Evolutionary conservation across 1,139 yeast species (phyloP).

Genomic region (Magnusiomyces suaveolens): DNA sequence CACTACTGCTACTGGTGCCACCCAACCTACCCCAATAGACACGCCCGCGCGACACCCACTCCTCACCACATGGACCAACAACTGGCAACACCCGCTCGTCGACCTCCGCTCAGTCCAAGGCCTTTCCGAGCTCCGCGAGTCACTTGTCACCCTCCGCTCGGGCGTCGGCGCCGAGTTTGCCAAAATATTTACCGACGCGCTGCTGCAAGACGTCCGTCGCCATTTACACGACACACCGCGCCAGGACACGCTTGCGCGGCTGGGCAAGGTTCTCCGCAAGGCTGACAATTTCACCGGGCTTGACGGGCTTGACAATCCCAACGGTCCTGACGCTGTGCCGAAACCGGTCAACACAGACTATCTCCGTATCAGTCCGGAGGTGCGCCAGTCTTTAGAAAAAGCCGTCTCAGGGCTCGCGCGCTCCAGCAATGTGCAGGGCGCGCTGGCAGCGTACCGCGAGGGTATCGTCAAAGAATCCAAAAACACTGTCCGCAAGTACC

Average conservation of each 20-base stretch:
- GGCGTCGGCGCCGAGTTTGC: slow-evolving; percentile 64
- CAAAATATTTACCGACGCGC: slow-evolving; percentile 43
- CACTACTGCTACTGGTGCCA: neutral
- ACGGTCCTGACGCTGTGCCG: neutral
- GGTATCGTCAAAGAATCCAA: slow-evolving; percentile 60
- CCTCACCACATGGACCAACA: slow-evolving; percentile 32
- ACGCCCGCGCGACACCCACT: slow-evolving; percentile 19
- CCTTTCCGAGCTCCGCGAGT: slow-evolving; percentile 43
- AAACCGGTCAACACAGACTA: slow-evolving; percentile 27
- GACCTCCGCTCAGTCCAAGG: slow-evolving; percentile 54
- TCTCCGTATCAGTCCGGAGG: slow-evolving; percentile 31
- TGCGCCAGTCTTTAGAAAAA: slow-evolving; percentile 37
- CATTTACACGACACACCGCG: slow-evolving; percentile 46
- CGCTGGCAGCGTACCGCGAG: slow-evolving; percentile 61
- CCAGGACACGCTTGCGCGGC: slow-evolving; percentile 46
- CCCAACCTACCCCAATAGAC: neutral
- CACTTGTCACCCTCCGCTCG: slow-evolving; percentile 42
- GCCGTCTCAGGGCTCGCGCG: slow-evolving; percentile 49
- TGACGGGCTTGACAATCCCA: too few species aligned
- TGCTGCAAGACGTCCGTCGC: slow-evolving; percentile 50
- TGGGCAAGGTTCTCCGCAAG: slow-evolving; percentile 26
- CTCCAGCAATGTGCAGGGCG: slow-evolving; percentile 54
- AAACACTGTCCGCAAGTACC: slow-evolving; percentile 51
- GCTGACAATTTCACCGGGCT: too few species aligned
- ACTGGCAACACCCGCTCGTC: slow-evolving; percentile 43